Evolutionary conservation across 169 alveolate species (phyloP), one percentile per base, ranked within the genome.

Genomic region (Cyclospora cayetanensis): DNA sequence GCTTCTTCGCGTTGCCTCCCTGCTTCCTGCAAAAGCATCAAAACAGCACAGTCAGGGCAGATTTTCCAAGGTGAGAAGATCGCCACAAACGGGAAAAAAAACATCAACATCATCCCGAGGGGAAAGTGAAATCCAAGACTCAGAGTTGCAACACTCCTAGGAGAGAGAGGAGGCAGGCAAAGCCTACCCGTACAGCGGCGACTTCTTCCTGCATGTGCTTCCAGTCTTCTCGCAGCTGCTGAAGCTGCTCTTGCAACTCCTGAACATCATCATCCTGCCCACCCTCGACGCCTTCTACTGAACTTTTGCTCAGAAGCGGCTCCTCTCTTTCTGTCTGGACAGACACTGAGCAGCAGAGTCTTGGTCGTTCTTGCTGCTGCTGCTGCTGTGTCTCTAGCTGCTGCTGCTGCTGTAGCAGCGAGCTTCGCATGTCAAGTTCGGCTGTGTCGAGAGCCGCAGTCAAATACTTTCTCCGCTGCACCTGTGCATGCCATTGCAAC

Each of bases 341-440:
- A 41, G 52, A 55, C 0, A 74, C 85, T 22, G 85, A 22, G 65
- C 85, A 11, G 25, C 18, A 22, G 37, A 41, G 9, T 7, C 74
- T 20, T 63, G 74, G 42, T 63, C 4, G 74, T 20, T 39, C 65
- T 63, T 7, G 84, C 53, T 39, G 37, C 35, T 66, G 79, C 39
- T 66, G 79, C 79, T 66, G 79, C 79, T 72, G 84, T 60, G 35
- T 53, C 84, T 72, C 41, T 34, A 39, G 60, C 85, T 74, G 60
- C 65, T 74, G 65, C 18, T 29, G 27, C n/a, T 68, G 53, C 4
- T 34, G 29, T 50, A 29, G 46, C 65, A 63, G 3, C 85, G n/a
- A n/a, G n/a, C n/a, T n/a, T n/a, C n/a, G n/a, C n/a, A n/a, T n/a
- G n/a, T 74, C 85, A 9, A 74, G 37, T 5, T 74, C 85, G 12